Base-by-base conservation (phyloP, 495 filamentous ascomycete species). In the Cairneyella variabilis region DNA sequence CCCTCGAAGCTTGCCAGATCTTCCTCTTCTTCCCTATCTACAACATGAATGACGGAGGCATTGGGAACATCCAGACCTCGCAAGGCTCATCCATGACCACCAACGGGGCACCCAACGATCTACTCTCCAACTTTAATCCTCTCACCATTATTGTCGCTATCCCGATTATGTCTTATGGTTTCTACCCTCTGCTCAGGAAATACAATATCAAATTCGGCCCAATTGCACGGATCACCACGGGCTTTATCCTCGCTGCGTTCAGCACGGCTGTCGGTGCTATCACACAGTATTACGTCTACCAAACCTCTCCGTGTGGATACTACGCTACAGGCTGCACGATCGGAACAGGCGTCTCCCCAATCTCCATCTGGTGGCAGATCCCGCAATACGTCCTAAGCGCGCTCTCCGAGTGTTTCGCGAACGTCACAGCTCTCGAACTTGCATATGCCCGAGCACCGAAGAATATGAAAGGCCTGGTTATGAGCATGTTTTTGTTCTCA, bases 61-160 rank as follows among this genome's bases (percentile, higher is more conserved):
- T 79, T 18, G 76, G 76, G 2, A 52, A 58, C 2, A 63, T 73
- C 3, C 69, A 70, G 32, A 69, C 51, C 39, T 82, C 79, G 63
- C 69, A 85, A 62, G 76, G 71, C 1, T 81, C 82, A 16, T 80
- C 82, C 51, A 75, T 90, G 69, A 73, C 73, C 25, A 86, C 82
- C 3, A 76, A 84, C 56, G 84, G 84, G 17, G 80, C 82, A 0
- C 85, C 86, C 36, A 91, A 91, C 72, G 88, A 91, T 57, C 72
- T 89, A 56, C 85, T 90, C 69, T 69, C 71, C 59, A 90, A 89
- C 74, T 83, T 91, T 65, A 86, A 90, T 65, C 80, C 88, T 3
- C 75, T 93, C 51, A 70, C 76, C 34, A 83, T 90, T 62, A 84
- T 91, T 64, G 69, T 85, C 54, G 79, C 85, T 64, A 83, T 88